These are phyloP conservation scores for Incumbomyces lentus DNA, from an alignment of 2,329 filamentous ascomycete genomes.

Conservation along the genomic window DNA sequence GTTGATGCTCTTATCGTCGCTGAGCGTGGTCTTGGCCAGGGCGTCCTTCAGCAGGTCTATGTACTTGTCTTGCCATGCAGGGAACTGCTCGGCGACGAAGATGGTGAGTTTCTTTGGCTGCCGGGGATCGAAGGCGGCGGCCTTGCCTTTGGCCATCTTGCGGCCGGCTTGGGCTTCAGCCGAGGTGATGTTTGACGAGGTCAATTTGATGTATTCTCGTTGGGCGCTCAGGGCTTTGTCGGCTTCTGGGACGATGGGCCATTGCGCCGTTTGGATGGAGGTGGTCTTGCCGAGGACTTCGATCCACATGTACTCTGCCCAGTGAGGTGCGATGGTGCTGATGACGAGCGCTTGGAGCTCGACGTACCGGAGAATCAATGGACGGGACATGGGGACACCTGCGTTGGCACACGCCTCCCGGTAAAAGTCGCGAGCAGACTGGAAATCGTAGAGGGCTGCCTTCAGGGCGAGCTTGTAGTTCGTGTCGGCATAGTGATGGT, in stretches of 20 bases:
- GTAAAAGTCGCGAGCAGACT: conserved; percentile 79
- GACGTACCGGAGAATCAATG: conserved; percentile 68
- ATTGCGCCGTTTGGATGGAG: conserved; percentile 70
- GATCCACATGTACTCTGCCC: conserved; percentile 87
- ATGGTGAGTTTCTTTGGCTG: conserved; percentile 86
- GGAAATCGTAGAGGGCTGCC: conserved; percentile 80
- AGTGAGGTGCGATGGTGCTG: conserved; percentile 80
- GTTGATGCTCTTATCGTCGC: conserved; percentile 71
- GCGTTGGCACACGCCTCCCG: conserved; percentile 69
- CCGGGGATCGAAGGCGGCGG: conserved; percentile 73
- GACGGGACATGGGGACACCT: conserved; percentile 76
- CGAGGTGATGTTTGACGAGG: conserved; percentile 68
- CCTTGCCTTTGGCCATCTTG: conserved; percentile 88
- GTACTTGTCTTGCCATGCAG: conserved; percentile 84
- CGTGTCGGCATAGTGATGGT: conserved; percentile 65
- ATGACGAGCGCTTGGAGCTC: conserved; percentile 77
- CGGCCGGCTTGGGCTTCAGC: conserved; percentile 67
- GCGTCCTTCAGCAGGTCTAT: conserved; percentile 66
- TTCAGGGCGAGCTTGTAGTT: conserved; percentile 83
- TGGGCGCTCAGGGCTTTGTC: conserved; percentile 63
- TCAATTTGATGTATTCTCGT: conserved; percentile 68
- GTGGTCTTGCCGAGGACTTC: conserved; percentile 67
- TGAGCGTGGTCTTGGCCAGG: conserved; percentile 53
- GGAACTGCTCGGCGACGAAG: conserved; percentile 69
- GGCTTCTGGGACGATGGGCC: conserved; percentile 55